Base-by-base conservation (phyloP, 169 alveolate species). In the Babesia bigemina region DNA sequence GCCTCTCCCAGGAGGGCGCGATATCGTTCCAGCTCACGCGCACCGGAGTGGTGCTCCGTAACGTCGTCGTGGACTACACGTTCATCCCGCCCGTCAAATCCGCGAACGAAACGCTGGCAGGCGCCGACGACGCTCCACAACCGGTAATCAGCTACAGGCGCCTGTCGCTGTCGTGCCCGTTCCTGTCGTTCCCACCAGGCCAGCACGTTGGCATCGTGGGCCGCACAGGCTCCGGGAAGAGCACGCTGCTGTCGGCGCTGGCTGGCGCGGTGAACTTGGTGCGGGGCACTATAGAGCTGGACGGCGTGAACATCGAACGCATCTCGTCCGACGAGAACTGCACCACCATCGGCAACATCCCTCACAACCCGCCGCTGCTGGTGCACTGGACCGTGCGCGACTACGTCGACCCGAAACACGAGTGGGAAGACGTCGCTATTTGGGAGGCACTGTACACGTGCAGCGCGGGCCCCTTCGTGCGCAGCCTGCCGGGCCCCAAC, bases 191-290 rank as follows among this genome's bases (percentile, higher is more conserved):
- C 33, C 58, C 61, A 9, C 76, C 67, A 55, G 72, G 84, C 29
- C 84, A 74, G 52, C 81, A 75, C 44, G 63, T 83, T 0, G 90
- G 90, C 22, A 55, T 83, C 8, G 77, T 83, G 21, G 90, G 90
- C 28, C 61, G 90, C 21, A 83, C 90, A 21, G 90, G 90, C 11
- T 75, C 90, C 11, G 90, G 88, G n/a, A 83, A 83, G 50, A 75
- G 86, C 26, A 83, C 86, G 26, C 33, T 83, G n/a, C 26, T 83
- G 58, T 36, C 55, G 13, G 70, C 79, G 10, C 47, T 83, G 29
- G 74, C 84, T 19, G 90, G 90, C 2, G 50, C 73, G 16, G 55
- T 83, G 0, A 49, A 59, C 55, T 39, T 83, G 62, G 76, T 39
- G 26, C 26, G 50, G 16, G 90, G 90, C 24, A 11, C 28, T 17